Conservation (phyloP, 1,284 basidiomycete genomes). For the Ceratobasidium sp. region DNA sequence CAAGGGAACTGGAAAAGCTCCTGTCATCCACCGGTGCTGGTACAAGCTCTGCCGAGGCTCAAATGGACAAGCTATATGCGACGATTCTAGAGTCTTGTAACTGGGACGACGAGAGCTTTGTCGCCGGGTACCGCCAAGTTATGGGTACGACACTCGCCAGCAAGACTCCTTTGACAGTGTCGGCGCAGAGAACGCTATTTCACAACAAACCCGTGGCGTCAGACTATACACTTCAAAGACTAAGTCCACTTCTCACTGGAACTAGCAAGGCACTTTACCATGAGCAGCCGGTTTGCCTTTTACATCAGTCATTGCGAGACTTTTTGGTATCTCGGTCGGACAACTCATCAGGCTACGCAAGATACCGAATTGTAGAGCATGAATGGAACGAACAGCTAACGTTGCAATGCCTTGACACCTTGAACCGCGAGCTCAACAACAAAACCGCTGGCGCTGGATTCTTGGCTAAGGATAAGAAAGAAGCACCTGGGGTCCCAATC, state of each 20-base stretch:
- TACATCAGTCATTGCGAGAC: conserved; percentile 32
- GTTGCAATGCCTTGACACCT: neutral
- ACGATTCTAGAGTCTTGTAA: conserved; percentile 51
- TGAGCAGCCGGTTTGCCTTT: neutral
- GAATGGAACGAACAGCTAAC: neutral
- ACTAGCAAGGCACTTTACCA: neutral
- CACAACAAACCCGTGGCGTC: neutral
- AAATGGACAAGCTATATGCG: conserved; percentile 53
- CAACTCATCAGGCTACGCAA: neutral
- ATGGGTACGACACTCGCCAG: conserved; percentile 52
- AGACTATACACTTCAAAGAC: conserved; percentile 8
- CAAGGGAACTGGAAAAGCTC: conserved; percentile 48
- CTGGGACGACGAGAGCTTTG: conserved; percentile 53
- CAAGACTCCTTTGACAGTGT: conserved; percentile 5
- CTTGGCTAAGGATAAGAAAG: neutral
- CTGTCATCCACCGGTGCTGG: conserved; percentile 6
- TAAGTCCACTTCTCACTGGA: conserved; percentile 24
- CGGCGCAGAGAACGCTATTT: neutral
- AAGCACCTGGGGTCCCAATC: neutral
- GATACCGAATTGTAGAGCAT: neutral
- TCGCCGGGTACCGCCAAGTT: conserved; percentile 50
- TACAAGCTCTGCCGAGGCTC: conserved; percentile 43
- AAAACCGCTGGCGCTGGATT: conserved; percentile 19
- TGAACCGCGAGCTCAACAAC: conserved; percentile 3
- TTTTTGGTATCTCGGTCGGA: conserved; percentile 3